These are phyloP conservation scores for Clathrospora elynae DNA, from an alignment of 2,329 filamentous ascomycete species.

Conservation along the genomic window DNA sequence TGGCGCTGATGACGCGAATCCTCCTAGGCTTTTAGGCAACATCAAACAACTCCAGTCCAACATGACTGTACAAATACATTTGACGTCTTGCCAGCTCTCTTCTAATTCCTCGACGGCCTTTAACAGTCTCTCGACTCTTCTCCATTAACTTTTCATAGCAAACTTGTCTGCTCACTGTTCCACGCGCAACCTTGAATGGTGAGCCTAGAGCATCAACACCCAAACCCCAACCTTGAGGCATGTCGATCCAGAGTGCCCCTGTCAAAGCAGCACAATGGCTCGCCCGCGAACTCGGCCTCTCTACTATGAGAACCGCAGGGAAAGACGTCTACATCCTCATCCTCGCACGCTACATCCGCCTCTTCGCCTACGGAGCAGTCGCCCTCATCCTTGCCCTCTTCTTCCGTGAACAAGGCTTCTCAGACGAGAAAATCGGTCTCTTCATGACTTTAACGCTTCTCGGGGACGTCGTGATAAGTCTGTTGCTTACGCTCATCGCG, in stretches of 20 bases:
- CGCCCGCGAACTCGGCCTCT: slow-evolving; percentile 36
- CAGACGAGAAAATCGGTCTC: slow-evolving; percentile 46
- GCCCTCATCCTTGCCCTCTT: slow-evolving; percentile 47
- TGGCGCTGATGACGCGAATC: slow-evolving; percentile 15
- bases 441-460: slow-evolving; percentile 51
- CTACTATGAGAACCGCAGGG: slow-evolving; percentile 33
- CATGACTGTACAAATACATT: slow-evolving; percentile 15
- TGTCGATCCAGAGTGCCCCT: slow-evolving; percentile 18
- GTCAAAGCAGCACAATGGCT: slow-evolving; percentile 27
- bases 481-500: slow-evolving; percentile 47
- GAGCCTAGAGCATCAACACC: not conserved
- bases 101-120: not conserved
- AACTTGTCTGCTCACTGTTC: too few species aligned
- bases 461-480: slow-evolving; percentile 45
- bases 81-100: too few species aligned
- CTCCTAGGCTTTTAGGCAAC: slow-evolving; percentile 21
- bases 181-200: slow-evolving; percentile 10
- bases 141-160: too few species aligned
- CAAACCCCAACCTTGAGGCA: slow-evolving; percentile 7
- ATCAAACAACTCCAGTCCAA: slow-evolving; percentile 3
- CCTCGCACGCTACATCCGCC: slow-evolving; percentile 43
- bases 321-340: slow-evolving; percentile 46
- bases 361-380: slow-evolving; percentile 46
- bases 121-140: not conserved
- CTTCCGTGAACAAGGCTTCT: slow-evolving; percentile 42